Conservation (phyloP, 441 rosid genomes). For the Populus hybrid region DNA sequence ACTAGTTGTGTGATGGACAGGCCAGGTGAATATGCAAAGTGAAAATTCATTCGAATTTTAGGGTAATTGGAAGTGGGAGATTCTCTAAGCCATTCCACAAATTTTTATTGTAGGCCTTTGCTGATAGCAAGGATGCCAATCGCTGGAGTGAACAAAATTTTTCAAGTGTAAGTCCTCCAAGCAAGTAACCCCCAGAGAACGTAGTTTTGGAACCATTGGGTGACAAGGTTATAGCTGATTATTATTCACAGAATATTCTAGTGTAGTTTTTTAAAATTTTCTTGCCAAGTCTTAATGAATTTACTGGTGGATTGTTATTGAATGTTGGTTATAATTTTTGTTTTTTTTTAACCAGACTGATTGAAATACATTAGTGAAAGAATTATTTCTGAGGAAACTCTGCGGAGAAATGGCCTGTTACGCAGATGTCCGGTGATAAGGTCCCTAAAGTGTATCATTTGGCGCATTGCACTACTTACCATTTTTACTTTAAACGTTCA, state of each 20-base stretch:
- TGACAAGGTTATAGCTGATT: constrained; percentile 27
- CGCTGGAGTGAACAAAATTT: constrained; percentile 17
- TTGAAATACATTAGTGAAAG: constrained; percentile 33
- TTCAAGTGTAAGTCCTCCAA: constrained; percentile 13
- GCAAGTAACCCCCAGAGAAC: constrained; percentile 21
- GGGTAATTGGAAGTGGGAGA: neutral
- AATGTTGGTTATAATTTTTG: neutral
- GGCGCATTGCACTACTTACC: neutral
- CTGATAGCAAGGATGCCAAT: constrained; percentile 24
- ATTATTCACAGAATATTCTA: neutral
- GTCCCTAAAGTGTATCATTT: constrained; percentile 14
- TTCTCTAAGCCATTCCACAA: neutral
- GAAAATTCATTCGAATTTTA: neutral
- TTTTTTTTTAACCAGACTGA: constrained; percentile 27
- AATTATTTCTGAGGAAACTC: constrained; percentile 36
- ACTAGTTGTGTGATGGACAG: constrained; percentile 48
- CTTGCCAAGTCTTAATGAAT: neutral
- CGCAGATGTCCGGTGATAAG: constrained; percentile 36
- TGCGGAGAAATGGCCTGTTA: constrained; percentile 40
- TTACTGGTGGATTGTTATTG: neutral
- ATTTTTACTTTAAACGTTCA: neutral
- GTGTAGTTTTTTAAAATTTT: neutral
- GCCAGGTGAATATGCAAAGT: constrained; percentile 28
- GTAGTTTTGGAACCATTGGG: constrained; percentile 35
- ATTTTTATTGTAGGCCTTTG: constrained; percentile 32